These are phyloP conservation scores for Mariannaea elegans DNA, from an alignment of 2,329 filamentous ascomycete species.

Conservation along the genomic window DNA sequence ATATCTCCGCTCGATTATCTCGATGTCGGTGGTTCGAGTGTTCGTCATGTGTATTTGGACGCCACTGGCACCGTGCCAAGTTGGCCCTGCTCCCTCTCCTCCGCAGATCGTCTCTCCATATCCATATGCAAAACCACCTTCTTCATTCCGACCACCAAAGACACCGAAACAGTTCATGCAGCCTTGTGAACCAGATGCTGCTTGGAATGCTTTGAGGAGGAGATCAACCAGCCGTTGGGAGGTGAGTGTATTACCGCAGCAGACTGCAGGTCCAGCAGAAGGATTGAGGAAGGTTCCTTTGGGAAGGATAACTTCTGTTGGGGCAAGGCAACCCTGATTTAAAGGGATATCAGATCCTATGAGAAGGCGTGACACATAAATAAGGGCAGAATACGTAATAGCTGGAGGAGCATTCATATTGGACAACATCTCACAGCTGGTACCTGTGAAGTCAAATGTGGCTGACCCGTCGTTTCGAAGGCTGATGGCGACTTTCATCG, in stretches of 20 bases:
- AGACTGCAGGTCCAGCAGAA: conserved; percentile 40
- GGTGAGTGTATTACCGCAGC: conserved; percentile 42
- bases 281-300: conserved; percentile 44
- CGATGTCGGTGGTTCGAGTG: conserved; percentile 45
- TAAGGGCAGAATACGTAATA: conserved; percentile 48
- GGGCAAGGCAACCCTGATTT: conserved; percentile 58
- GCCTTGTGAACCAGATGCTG: conserved; percentile 77
- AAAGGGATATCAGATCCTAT: conserved; percentile 43
- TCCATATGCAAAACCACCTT: conserved; percentile 39
- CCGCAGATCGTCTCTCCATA: conserved; percentile 46
- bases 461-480: conserved; percentile 80
- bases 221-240: conserved; percentile 62
- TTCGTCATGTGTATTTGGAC: conserved; percentile 48
- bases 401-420: conserved; percentile 48
- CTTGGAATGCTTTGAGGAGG: conserved; percentile 77
- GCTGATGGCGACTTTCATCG: conserved; percentile 62
- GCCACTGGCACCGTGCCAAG: conserved; percentile 38
- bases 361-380: conserved; percentile 37
- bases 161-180: conserved; percentile 84
- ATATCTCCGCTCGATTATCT: conserved; percentile 45
- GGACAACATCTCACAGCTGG: conserved; percentile 43
- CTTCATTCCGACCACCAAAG: conserved; percentile 58
- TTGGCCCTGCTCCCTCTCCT: conserved; percentile 40
- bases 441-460: conserved; percentile 53
- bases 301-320: conserved; percentile 32